These are phyloP conservation scores for Atkinsonella hypoxylon DNA, from an alignment of 2,329 filamentous ascomycete species.

Conservation along the genomic window DNA sequence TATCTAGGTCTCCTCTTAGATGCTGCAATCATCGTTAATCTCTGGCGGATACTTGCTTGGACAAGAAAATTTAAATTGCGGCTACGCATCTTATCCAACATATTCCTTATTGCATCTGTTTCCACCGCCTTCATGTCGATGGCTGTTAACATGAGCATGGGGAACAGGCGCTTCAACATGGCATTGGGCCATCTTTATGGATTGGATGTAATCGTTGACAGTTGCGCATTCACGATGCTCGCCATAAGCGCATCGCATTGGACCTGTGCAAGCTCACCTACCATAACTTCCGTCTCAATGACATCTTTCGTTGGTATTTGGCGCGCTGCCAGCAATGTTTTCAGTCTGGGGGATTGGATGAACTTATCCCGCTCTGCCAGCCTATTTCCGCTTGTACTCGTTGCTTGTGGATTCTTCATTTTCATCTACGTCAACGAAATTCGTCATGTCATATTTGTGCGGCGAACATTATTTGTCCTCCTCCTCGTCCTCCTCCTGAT, in stretches of 20 bases:
- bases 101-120: conserved; percentile 29
- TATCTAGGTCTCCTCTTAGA: conserved; percentile 33
- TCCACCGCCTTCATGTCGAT: conserved; percentile 26
- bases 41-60: conserved; percentile 42
- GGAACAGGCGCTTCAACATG: conserved; percentile 11
- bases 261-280: conserved; percentile 33
- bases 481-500: conserved; percentile 27
- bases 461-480: conserved; percentile 27
- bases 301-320: conserved; percentile 31
- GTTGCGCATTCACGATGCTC: conserved; percentile 31
- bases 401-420: conserved; percentile 28
- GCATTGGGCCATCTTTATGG: conserved; percentile 33
- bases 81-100: conserved; percentile 31
- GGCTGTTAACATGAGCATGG: conserved; percentile 17
- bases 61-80: conserved; percentile 33
- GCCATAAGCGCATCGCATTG: conserved; percentile 33
- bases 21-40: conserved; percentile 30
- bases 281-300: conserved; percentile 29
- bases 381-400: conserved; percentile 26
- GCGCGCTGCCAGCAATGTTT: conserved; percentile 23
- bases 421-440: conserved; percentile 33
- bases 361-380: conserved; percentile 25
- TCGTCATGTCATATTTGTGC: conserved; percentile 30
- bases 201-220: conserved; percentile 37
- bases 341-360: conserved; percentile 32